phyloP scores from a whole-genome alignment of 2,329 filamentous ascomycete species.

The Penicillium sp. region DNA sequence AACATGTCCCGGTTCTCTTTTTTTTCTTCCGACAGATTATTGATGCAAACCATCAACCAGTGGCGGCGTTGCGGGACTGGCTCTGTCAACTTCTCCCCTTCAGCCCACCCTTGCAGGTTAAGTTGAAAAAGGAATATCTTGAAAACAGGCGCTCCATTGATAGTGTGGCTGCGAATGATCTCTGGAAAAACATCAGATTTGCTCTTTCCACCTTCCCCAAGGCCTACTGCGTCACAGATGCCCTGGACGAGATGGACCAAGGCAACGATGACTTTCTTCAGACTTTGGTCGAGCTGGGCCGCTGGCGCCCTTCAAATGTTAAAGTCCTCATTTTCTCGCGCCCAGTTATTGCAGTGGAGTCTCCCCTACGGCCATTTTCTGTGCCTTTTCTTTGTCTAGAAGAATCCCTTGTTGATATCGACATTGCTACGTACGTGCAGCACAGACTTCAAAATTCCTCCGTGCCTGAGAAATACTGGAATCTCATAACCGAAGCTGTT shows the following conservation, averaged over 20 bases:
- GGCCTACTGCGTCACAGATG: slow-evolving; percentile 1
- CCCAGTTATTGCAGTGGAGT: not conserved
- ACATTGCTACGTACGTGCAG: slow-evolving; percentile 23
- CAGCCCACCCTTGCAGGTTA: slow-evolving; percentile 15
- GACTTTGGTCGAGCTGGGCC: slow-evolving; percentile 39
- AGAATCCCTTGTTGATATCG: not conserved
- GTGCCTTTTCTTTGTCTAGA: slow-evolving; percentile 19
- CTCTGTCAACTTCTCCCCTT: slow-evolving; percentile 19
- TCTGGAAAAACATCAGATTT: not conserved
- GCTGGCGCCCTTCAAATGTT: slow-evolving; percentile 37
- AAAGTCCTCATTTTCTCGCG: slow-evolving; percentile 49
- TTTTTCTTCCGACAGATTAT: slow-evolving; percentile 36
- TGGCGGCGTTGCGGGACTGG: slow-evolving; percentile 28
- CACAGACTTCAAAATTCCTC: slow-evolving; percentile 16
- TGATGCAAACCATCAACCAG: slow-evolving; percentile 22
- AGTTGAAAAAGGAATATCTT: not conserved
- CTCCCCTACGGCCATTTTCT: not conserved
- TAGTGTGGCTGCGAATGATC: not conserved
- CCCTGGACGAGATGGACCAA: slow-evolving; percentile 13
- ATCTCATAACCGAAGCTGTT: slow-evolving; percentile 18
- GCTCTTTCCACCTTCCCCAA: not conserved
- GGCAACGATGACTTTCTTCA: slow-evolving; percentile 43
- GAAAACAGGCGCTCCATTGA: not conserved
- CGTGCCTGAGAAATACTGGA: slow-evolving; percentile 13
- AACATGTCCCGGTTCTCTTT: slow-evolving; percentile 16